Percentiles rank a stretch among this genome's conserved stretches.
Conservation (phyloP, 2,329 filamentous ascomycete species). For the Hymenotorrendiella dingleyae region DNA sequence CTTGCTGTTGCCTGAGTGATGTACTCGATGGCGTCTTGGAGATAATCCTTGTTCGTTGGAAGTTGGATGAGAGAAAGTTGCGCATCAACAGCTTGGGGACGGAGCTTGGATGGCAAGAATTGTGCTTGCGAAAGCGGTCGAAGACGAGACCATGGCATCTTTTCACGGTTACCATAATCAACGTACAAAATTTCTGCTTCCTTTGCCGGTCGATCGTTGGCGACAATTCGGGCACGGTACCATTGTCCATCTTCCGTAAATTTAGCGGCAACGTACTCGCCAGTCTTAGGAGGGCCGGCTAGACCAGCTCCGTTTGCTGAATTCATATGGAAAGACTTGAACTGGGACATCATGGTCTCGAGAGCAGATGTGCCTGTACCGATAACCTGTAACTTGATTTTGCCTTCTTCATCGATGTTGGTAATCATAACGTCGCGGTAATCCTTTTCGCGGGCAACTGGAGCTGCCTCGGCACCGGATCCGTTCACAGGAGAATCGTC, state of each 20-base stretch:
- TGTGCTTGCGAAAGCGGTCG: constrained; percentile 73
- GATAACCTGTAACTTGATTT: constrained; percentile 86
- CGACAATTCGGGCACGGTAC: constrained; percentile 87
- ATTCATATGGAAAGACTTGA: constrained; percentile 85
- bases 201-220: constrained; percentile 88
- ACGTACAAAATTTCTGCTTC: constrained; percentile 88
- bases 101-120: constrained; percentile 77
- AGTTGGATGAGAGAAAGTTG: constrained; percentile 86
- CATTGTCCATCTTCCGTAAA: constrained; percentile 87
- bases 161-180: constrained; percentile 94
- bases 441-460: constrained; percentile 64
- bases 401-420: constrained; percentile 75
- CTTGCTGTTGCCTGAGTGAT: constrained; percentile 69
- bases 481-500: constrained; percentile 42
- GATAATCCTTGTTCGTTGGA: constrained; percentile 75
- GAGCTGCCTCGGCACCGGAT: constrained; percentile 45
- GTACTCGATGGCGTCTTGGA: constrained; percentile 70
- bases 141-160: constrained; percentile 75
- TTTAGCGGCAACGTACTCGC: constrained; percentile 84
- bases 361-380: constrained; percentile 80
- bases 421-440: constrained; percentile 94
- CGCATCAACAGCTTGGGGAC: constrained; percentile 81
- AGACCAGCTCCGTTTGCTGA: constrained; percentile 72
- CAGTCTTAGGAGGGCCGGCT: constrained; percentile 74
- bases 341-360: constrained; percentile 82